These are phyloP conservation scores for Nitzschia sp. DNA, from an alignment of 108 stramenopile genomes.

Conservation along the genomic window DNA sequence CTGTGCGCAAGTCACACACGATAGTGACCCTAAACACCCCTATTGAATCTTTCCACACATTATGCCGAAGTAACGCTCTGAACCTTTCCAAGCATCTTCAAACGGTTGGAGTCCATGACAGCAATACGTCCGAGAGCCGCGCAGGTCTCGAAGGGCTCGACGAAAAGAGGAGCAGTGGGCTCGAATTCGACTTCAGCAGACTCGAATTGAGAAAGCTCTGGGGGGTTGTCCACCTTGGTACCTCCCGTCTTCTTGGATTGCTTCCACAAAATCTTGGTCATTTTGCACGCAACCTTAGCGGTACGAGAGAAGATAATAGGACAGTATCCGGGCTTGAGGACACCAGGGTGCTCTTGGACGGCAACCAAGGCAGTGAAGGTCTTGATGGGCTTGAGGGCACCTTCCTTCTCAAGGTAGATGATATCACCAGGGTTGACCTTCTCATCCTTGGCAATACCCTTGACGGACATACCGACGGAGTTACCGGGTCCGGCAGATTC, in stretches of 20 bases:
- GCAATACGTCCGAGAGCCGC: slow-evolving; percentile 86
- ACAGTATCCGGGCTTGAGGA: slow-evolving; percentile 81
- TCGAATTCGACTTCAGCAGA: slow-evolving; percentile 83
- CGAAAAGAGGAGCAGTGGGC: slow-evolving; percentile 75
- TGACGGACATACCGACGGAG: slow-evolving; percentile 84
- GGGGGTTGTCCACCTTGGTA: slow-evolving; percentile 80
- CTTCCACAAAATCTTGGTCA: slow-evolving; percentile 90
- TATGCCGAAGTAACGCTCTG: slow-evolving; percentile 7
- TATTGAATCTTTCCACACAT: neutral
- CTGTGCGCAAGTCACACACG: slow-evolving; percentile 19
- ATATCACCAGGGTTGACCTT: slow-evolving; percentile 78
- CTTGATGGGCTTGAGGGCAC: slow-evolving; percentile 72
- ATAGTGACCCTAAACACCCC: slow-evolving; percentile 2
- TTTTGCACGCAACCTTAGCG: slow-evolving; percentile 90
- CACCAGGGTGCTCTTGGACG: slow-evolving; percentile 85
- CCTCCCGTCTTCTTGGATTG: slow-evolving; percentile 86
- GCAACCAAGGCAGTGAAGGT: slow-evolving; percentile 75
- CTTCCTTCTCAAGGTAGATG: slow-evolving; percentile 77
- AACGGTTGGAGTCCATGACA: slow-evolving; percentile 83
- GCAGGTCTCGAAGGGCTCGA: slow-evolving; percentile 76
- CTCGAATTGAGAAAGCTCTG: slow-evolving; percentile 81
- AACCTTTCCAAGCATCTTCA: slow-evolving; percentile 91
- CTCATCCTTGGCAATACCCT: slow-evolving; percentile 81
- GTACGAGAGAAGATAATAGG: slow-evolving; percentile 85
- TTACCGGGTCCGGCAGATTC: slow-evolving; percentile 71